phyloP scores from a whole-genome alignment of 169 alveolate genomes.

The Fabrea salina region DNA sequence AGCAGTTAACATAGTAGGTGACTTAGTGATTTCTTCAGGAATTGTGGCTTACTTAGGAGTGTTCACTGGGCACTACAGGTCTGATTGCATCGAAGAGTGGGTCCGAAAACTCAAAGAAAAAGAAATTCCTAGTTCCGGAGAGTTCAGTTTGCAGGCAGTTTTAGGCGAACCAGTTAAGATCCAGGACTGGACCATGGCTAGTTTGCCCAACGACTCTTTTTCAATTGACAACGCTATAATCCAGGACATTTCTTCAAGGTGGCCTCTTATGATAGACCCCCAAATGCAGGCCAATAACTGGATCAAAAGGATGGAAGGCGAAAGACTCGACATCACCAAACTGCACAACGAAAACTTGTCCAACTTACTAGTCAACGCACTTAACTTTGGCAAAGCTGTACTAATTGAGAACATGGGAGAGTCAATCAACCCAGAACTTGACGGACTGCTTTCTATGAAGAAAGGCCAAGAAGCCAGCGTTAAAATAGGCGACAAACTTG shows the following conservation, averaged over 20 bases:
- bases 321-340: slow-evolving; percentile 19
- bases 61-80: slow-evolving; percentile 77
- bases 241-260: slow-evolving; percentile 72
- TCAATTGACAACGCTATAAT: slow-evolving; percentile 87
- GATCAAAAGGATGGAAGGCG: slow-evolving; percentile 58
- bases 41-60: slow-evolving; percentile 87
- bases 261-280: slow-evolving; percentile 90
- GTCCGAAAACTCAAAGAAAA: slow-evolving; percentile 55
- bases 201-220: slow-evolving; percentile 82
- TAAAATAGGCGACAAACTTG: slow-evolving; percentile 69
- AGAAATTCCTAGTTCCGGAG: slow-evolving; percentile 52
- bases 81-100: slow-evolving; percentile 74
- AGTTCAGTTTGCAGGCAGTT: slow-evolving; percentile 63
- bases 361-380: slow-evolving; percentile 44
- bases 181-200: slow-evolving; percentile 74
- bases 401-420: slow-evolving; percentile 80
- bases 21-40: slow-evolving; percentile 79
- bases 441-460: slow-evolving; percentile 41
- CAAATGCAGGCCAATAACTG: slow-evolving; percentile 83
- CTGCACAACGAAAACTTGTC: not conserved
- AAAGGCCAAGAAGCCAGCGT: slow-evolving; percentile 23
- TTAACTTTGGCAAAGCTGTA: slow-evolving; percentile 72
- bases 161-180: slow-evolving; percentile 82
- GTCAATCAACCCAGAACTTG: slow-evolving; percentile 79
- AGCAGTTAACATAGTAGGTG: slow-evolving; percentile 70